A percentile compares a stretch with the other conserved stretches of the same genome.
phyloP scores from a whole-genome alignment of 2,329 filamentous ascomycete genomes.

The Pezicula radicicola region DNA sequence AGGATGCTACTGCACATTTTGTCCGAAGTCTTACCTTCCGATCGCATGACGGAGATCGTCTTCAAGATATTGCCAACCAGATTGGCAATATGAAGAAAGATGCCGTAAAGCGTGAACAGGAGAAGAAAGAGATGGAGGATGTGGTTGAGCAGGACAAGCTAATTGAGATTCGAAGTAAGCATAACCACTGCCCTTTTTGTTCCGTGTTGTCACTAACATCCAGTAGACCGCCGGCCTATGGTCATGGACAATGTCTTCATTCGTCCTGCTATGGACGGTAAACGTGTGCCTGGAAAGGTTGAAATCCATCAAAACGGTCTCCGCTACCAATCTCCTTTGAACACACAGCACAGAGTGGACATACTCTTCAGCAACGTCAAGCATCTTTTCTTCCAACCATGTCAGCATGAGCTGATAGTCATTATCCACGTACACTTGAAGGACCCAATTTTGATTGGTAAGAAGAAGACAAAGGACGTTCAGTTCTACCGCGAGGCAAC shows the following conservation, averaged over 20 bases:
- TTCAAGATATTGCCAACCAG: conserved; percentile 86
- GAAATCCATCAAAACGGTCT: conserved; percentile 99
- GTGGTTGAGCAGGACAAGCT: conserved; percentile 99
- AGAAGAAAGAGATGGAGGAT: conserved; percentile 99
- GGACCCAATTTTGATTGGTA: conserved; percentile 96
- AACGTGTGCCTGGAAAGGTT: conserved; percentile 91
- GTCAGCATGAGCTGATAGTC: conserved; percentile 92
- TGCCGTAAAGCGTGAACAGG: conserved; percentile 86
- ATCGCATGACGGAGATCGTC: conserved; percentile 82
- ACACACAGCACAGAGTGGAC: conserved; percentile 81
- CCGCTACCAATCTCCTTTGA: conserved; percentile 81
- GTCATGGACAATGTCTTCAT: conserved; percentile 94
- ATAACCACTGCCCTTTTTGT: background rate
- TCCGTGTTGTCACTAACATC: conserved; percentile 34
- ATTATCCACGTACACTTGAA: conserved; percentile 98
- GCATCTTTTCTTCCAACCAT: conserved; percentile 98
- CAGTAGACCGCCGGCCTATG: conserved; percentile 81
- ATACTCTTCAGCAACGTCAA: conserved; percentile 98
- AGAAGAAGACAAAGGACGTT: conserved; percentile 97
- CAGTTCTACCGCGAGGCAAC: conserved; percentile 98
- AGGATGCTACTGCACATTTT: conserved; percentile 94
- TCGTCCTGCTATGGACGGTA: conserved; percentile 91
- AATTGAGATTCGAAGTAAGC: conserved; percentile 84
- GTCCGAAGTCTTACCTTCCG: conserved; percentile 93
- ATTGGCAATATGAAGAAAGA: conserved; percentile 97